phyloP scores from a whole-genome alignment of 768 basidiomycete species.

The Suillus cothurnatus region DNA sequence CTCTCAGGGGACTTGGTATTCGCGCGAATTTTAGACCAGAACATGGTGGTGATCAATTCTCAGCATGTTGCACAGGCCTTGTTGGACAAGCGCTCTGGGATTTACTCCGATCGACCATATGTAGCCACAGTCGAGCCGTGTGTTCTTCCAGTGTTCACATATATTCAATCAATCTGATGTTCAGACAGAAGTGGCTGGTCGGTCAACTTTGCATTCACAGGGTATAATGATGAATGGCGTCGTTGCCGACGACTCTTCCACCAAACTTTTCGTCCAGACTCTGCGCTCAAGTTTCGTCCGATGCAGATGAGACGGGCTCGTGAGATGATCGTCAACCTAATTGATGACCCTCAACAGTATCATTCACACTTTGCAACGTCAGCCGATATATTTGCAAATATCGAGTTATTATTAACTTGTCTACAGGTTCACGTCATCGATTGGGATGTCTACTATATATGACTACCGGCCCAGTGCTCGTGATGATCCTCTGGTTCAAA shows the following conservation, averaged over 20 bases:
- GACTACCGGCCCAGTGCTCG: conserved; percentile 2
- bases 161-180: neutral
- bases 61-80: neutral
- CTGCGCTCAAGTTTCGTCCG: conserved; percentile 25
- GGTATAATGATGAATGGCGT: conserved; percentile 18
- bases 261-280: conserved; percentile 39
- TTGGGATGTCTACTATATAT: conserved; percentile 2
- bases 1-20: neutral
- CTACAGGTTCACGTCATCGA: conserved; percentile 11
- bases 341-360: conserved; percentile 32
- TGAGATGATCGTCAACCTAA: conserved; percentile 28
- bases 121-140: conserved; percentile 5
- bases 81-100: conserved; percentile 10
- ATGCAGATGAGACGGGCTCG: conserved; percentile 25
- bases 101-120: conserved; percentile 13
- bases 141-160: neutral
- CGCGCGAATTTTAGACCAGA: conserved; percentile 5
- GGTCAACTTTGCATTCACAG: neutral
- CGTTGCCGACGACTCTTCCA: conserved; percentile 37
- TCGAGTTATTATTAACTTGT: conserved; percentile 2
- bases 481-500: conserved; percentile 10
- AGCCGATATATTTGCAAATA: conserved; percentile 8
- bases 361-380: conserved; percentile 21
- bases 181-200: conserved; percentile 7
- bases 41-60: conserved; percentile 3